phyloP scores from a whole-genome alignment of 108 stramenopile genomes.

The Ochromonas danica region DNA sequence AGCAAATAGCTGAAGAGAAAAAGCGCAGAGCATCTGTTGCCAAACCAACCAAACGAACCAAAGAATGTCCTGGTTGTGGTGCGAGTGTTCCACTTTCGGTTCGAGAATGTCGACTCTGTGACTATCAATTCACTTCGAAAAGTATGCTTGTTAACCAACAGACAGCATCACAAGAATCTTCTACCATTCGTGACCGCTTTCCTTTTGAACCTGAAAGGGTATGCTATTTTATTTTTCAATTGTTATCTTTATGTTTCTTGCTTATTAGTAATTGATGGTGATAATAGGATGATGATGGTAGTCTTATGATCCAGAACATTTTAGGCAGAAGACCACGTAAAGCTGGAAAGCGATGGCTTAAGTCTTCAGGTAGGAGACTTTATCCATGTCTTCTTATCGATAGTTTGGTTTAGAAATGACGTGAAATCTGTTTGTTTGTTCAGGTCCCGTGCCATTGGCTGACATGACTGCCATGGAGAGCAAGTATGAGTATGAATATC shows the following conservation, averaged over 20 bases:
- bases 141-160: constrained; percentile 20
- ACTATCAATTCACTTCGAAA: background rate
- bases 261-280: too few species aligned
- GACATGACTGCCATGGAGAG: constrained; percentile 23
- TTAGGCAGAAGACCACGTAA: constrained; percentile 46
- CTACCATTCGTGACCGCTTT: constrained; percentile 36
- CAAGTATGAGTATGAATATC: constrained; percentile 82
- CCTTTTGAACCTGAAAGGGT: constrained; percentile 24
- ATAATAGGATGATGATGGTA: constrained; percentile 36
- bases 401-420: background rate
- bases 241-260: constrained; percentile 28
- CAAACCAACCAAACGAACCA: constrained; percentile 38
- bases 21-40: background rate
- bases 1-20: background rate
- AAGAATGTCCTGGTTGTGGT: constrained; percentile 54
- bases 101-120: constrained; percentile 46
- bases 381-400: constrained; percentile 29
- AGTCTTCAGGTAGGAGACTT: constrained; percentile 46
- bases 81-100: constrained; percentile 36
- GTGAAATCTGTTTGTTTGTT: background rate
- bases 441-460: background rate
- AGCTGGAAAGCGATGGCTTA: constrained; percentile 30
- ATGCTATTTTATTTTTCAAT: constrained; percentile 37
- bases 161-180: constrained; percentile 45
- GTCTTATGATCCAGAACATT: constrained; percentile 34